A percentile compares a stretch with the other conserved stretches of the same genome.
These are phyloP conservation scores for Ophiostoma australiae DNA, from an alignment of 2,329 filamentous ascomycete species.

Conservation along the genomic window DNA sequence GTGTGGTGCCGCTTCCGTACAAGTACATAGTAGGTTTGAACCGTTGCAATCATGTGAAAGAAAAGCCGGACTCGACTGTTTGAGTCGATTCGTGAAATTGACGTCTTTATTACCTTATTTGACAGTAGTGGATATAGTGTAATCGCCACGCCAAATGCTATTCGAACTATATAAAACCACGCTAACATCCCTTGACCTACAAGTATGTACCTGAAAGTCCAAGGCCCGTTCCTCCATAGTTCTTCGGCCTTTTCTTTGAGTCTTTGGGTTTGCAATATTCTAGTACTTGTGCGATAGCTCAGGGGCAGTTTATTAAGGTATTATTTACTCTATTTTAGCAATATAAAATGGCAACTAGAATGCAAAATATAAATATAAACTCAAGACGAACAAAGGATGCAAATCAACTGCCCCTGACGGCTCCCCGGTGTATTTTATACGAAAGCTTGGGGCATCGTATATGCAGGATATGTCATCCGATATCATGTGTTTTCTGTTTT, in stretches of 20 bases:
- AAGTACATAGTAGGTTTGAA: not conserved
- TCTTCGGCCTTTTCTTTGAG: conserved; percentile 2
- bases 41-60: not conserved
- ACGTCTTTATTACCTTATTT: not conserved
- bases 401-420: conserved; percentile 10
- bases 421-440: conserved; percentile 7
- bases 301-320: not conserved
- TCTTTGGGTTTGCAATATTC: not conserved
- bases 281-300: not conserved
- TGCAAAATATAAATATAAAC: not conserved
- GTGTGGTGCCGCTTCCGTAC: not conserved
- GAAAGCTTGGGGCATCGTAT: conserved; percentile 1
- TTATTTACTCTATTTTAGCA: not conserved
- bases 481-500: conserved; percentile 2
- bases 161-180: not conserved
- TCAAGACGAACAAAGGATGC: not conserved
- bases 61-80: not conserved
- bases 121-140: not conserved
- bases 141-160: not conserved
- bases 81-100: not conserved
- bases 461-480: not conserved
- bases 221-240: conserved; percentile 13
- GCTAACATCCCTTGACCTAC: conserved; percentile 7
- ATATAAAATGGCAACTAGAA: not conserved
- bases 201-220: conserved; percentile 15